These are phyloP conservation scores for Paraphaeosphaeria minitans DNA, from an alignment of 2,329 filamentous ascomycete species.

Conservation along the genomic window DNA sequence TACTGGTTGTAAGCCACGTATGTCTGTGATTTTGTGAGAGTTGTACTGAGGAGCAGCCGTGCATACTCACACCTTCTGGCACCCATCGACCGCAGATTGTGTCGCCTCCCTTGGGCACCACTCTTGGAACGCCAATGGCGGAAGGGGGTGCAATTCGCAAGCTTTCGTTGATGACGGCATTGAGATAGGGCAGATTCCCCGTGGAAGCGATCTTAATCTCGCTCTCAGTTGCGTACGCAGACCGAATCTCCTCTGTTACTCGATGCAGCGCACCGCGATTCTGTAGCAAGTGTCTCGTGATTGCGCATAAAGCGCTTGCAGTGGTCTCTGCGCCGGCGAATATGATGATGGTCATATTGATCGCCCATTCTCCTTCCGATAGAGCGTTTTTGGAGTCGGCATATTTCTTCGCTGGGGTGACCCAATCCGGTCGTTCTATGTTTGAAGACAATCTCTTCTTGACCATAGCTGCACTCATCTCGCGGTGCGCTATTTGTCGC, in stretches of 20 bases:
- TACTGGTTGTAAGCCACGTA: conserved; percentile 39
- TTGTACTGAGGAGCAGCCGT: not conserved
- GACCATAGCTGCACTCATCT: conserved; percentile 30
- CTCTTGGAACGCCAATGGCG: conserved; percentile 25
- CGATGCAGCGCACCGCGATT: conserved; percentile 32
- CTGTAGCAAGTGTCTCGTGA: conserved; percentile 40
- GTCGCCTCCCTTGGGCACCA: conserved; percentile 32
- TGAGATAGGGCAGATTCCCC: conserved; percentile 35
- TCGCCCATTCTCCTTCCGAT: conserved; percentile 43
- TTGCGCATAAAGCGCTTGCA: conserved; percentile 46
- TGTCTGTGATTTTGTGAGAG: conserved; percentile 24
- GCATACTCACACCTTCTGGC: conserved; percentile 18
- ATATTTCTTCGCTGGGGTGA: conserved; percentile 32
- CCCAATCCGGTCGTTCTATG: conserved; percentile 33
- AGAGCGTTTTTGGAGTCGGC: conserved; percentile 25
- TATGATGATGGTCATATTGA: conserved; percentile 46
- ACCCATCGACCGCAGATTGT: conserved; percentile 31
- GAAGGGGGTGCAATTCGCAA: conserved; percentile 39
- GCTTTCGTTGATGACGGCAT: conserved; percentile 17
- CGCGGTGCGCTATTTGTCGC: conserved; percentile 27
- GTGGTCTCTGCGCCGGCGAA: conserved; percentile 53
- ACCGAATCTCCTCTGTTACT: conserved; percentile 32
- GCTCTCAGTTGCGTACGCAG: conserved; percentile 25
- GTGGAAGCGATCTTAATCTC: conserved; percentile 34
- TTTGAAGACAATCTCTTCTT: conserved; percentile 27